A percentile compares a stretch with the other conserved stretches of the same genome.
Conservation (phyloP, 2,329 filamentous ascomycete species). For the Aspergillus fructus region DNA sequence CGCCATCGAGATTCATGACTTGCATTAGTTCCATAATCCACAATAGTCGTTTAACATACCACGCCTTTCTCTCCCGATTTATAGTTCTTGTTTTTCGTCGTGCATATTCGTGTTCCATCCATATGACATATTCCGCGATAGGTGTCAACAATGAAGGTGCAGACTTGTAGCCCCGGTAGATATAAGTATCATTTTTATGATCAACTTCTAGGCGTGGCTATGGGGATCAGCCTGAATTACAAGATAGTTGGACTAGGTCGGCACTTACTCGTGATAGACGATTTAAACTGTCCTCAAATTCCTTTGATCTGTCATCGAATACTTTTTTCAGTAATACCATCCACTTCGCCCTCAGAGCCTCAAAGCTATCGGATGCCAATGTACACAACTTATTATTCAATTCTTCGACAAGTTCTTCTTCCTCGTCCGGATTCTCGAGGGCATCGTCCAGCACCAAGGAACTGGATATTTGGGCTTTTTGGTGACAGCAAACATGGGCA, state of each 20-base stretch:
- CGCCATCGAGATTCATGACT: not conserved
- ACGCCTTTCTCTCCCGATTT: not conserved
- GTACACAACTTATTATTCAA: not conserved
- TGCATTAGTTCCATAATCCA: not conserved
- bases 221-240: no score
- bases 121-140: not conserved
- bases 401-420: not conserved
- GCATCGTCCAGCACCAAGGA: rapidly evolving
- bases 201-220: not conserved
- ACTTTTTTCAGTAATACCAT: not conserved
- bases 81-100: not conserved
- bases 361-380: not conserved
- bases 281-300: rapidly evolving
- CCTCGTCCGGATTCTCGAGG: not conserved
- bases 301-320: not conserved
- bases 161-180: no score
- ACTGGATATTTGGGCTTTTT: no score
- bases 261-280: no score
- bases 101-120: not conserved
- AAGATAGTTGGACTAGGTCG: no score
- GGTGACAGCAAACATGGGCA: not conserved
- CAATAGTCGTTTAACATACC: not conserved
- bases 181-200: not conserved
- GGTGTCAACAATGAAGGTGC: not conserved
- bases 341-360: not conserved